Evolutionary conservation across 2,329 filamentous ascomycete species (phyloP), one percentile per base, ranked within the genome.

Genomic region (Tothia fuscella): DNA sequence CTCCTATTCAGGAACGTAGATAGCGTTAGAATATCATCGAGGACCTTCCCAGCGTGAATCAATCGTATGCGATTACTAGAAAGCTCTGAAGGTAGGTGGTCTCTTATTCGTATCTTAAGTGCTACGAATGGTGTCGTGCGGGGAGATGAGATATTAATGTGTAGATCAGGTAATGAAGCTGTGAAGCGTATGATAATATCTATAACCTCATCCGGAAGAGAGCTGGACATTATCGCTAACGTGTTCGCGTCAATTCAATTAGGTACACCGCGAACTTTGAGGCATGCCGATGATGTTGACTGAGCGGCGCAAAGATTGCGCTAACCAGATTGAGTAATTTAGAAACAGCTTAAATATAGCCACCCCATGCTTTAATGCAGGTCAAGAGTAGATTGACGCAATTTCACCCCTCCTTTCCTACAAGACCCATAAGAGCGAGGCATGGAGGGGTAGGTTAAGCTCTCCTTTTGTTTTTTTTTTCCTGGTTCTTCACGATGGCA

Each of bases 131-230:
- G 85, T 9, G 81, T 87, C 24, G 70, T 68, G 36, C 69, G 61
- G 0, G 88, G 84, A 5, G 70, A 65, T 37, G 76, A 60, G 54
- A 96, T 76, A 53, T 85, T 78, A 46, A 96, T 74, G 30, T 80
- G 73, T 29, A 95, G 74, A 58, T 96, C 91, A 13, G 86, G 80
- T 44, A 89, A 73, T 1, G 85, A 79, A 46, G 80, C 79, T 41
- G 86, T 86, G 72, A 98, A 96, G 60, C 89, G 87, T 58, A 96
- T 80, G 28, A 84, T 89, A 34, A 96, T 71, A 53, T 82, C 78
- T 43, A 94, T 70, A 25, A 60, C 48, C 46, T 61, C 57, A 31
- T 60, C 57, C 22, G 59, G 58, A 30, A 59, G 56, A 28, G 34
- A 22, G 24, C 13, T 17, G 3, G 31, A n/a, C 38, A 40, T 40